Evolutionary conservation across 2,329 filamentous ascomycete genomes (phyloP), one percentile per base, ranked within the genome.

Genomic region (Botrytis fabae): DNA sequence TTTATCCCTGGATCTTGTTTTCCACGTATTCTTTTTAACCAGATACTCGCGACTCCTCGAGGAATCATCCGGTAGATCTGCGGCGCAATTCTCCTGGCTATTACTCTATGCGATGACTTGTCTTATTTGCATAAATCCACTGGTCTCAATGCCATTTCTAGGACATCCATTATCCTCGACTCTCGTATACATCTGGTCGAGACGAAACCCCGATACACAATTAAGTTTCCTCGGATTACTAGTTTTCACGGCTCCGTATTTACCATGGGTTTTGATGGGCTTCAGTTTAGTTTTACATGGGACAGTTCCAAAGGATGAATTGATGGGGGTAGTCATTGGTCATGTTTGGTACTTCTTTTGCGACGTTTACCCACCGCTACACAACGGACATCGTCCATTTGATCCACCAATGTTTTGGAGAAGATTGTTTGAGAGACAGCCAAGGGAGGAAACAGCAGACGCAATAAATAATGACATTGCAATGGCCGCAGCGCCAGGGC

Each of bases 291-390:
- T 97, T n/a, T 87, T 98, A 81, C 94, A 98, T 81, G 93, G 93
- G 10, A 92, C 88, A 8, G 87, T 98, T 60, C 96, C 96, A 6
- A 97, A 97, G 83, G 96, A 98, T 81, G 96, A 99, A 85, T 92
- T 99, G 75, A 94, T 97, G 85, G 96, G 96, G 6, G 94, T 98
- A 25, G 90, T 96, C 16, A 95, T 98, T 57, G 96, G 96, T 16
- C 96, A 99, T 83, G 87, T 98, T 59, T 98, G 95, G 92, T 99
- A 98, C 83, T 99, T 98, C 84, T 98, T 98, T 83, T 93, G 91
- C 74, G 96, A 99, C 81, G 95, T 99, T 25, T 99, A 97, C 82
- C 96, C 96, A 5, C 93, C 94, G 4, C 88, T 98, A 61, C 93
- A 98, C 83, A 90, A 92, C 75, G 94, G 94, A 28, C 91, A 92